Conservation (phyloP, 2,329 filamentous ascomycete genomes). For the Alternaria triticimaculans region DNA sequence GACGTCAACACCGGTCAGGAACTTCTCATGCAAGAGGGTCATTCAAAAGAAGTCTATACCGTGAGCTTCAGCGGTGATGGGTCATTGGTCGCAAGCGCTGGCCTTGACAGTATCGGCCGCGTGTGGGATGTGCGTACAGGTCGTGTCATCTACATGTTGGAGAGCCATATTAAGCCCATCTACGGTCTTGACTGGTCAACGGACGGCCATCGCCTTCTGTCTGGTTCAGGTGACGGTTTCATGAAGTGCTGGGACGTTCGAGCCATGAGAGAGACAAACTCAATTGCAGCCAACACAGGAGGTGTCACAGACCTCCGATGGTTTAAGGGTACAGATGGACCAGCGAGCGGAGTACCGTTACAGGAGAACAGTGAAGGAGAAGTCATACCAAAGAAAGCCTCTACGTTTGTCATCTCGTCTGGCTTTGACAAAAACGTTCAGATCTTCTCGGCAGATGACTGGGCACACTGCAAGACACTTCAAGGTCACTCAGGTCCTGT, state of each 20-base stretch:
- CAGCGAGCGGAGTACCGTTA: conserved; percentile 66
- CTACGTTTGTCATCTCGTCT: conserved; percentile 87
- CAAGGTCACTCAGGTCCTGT: conserved; percentile 93
- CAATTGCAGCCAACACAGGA: conserved; percentile 88
- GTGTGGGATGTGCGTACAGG: conserved; percentile 96
- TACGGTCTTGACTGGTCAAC: conserved; percentile 91
- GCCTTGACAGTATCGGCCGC: conserved; percentile 90
- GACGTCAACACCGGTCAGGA: conserved; percentile 87
- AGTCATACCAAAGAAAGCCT: conserved; percentile 76
- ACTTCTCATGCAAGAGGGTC: conserved; percentile 88
- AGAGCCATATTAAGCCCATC: conserved; percentile 92
- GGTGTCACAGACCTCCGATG: conserved; percentile 92
- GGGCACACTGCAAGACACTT: conserved; percentile 85
- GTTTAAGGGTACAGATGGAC: conserved; percentile 87
- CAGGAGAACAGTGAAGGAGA: conserved; percentile 70
- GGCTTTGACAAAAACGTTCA: conserved; percentile 97
- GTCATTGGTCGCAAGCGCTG: conserved; percentile 88
- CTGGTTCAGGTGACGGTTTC: conserved; percentile 91
- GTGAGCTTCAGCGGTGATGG: conserved; percentile 91
- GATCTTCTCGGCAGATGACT: conserved; percentile 95
- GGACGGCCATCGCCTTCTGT: conserved; percentile 91
- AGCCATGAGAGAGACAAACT: conserved; percentile 81
- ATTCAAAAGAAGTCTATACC: conserved; percentile 90
- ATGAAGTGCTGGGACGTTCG: conserved; percentile 98
- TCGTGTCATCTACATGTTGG: conserved; percentile 92